Evolutionary conservation across 1,139 yeast species (phyloP).

Genomic region (Suhomyces ambrosiae): DNA sequence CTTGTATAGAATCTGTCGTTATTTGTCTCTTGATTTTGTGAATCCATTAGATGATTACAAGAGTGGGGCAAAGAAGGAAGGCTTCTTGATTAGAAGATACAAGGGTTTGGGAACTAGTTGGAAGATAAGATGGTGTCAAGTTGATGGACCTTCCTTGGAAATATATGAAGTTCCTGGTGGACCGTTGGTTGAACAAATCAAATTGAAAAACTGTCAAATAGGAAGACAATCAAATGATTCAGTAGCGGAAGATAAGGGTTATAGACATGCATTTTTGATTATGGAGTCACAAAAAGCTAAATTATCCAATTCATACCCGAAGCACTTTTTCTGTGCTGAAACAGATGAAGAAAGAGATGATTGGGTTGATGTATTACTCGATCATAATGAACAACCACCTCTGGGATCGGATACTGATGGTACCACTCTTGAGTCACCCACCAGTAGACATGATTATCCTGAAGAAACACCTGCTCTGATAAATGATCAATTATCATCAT

Average conservation of each 20-base stretch:
- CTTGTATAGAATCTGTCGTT: conserved; percentile 58
- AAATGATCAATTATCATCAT: conserved; percentile 7
- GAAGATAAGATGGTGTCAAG: conserved; percentile 74
- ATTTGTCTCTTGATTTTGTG: conserved; percentile 68
- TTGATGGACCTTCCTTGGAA: conserved; percentile 65
- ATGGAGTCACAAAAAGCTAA: conserved; percentile 65
- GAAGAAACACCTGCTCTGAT: conserved; percentile 8
- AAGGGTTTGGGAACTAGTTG: conserved; percentile 61
- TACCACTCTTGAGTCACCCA: conserved; percentile 10
- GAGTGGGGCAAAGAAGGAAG: conserved; percentile 64
- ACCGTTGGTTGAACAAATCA: conserved; percentile 56
- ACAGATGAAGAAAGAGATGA: conserved; percentile 75
- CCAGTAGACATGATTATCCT: conserved; percentile 5
- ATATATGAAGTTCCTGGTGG: conserved; percentile 66
- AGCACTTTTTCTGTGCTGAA: conserved; percentile 82
- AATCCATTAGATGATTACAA: conserved; percentile 62
- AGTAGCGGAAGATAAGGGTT: conserved; percentile 70
- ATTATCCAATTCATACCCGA: conserved; percentile 52
- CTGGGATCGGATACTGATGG: conserved; percentile 1
- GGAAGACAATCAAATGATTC: conserved; percentile 63
- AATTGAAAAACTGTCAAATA: conserved; percentile 60
- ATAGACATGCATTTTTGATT: conserved; percentile 74
- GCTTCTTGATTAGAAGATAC: conserved; percentile 66
- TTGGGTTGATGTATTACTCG: conserved; percentile 69
- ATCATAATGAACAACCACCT: conserved; percentile 29